Evolutionary conservation across 768 basidiomycete species (phyloP).

Genomic region (Hygrophorus russula): DNA sequence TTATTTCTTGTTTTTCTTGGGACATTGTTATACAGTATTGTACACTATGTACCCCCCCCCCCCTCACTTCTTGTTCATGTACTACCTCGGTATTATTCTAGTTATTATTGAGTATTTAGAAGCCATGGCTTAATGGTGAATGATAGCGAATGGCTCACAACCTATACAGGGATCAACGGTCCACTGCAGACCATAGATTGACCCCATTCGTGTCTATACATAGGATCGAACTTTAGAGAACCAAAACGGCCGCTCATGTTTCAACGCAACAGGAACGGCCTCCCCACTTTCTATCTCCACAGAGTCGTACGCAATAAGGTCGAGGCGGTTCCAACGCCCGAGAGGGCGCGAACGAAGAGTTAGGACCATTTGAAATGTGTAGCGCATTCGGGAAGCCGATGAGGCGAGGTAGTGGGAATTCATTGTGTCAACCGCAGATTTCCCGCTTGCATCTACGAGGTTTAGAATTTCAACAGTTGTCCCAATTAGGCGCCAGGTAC

Average conservation of each 20-base stretch:
- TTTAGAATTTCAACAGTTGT: conserved; percentile 49
- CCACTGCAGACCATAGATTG: no score
- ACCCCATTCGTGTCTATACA: conserved; percentile 12
- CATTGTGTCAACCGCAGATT: background rate
- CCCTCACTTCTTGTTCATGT: no score
- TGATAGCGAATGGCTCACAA: no score
- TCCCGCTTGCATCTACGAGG: conserved; percentile 42
- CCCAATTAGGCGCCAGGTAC: conserved; percentile 61
- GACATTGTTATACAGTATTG: no score
- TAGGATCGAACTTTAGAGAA: conserved; percentile 86
- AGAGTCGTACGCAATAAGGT: conserved; percentile 62
- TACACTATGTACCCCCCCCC: no score
- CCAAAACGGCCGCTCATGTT: conserved; percentile 86
- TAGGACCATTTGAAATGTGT: conserved; percentile 68
- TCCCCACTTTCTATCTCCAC: conserved; percentile 73
- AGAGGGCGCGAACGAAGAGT: conserved; percentile 61
- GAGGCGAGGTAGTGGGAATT: background rate
- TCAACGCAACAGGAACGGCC: conserved; percentile 52
- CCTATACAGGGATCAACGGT: no score
- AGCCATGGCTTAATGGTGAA: no score
- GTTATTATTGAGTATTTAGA: no score
- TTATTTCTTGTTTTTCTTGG: no score
- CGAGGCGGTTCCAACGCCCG: conserved; percentile 81
- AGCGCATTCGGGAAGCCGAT: conserved; percentile 24
- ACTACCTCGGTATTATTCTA: no score